Conservation (phyloP, 2,329 filamentous ascomycete species). For the Alternaria sp. region DNA sequence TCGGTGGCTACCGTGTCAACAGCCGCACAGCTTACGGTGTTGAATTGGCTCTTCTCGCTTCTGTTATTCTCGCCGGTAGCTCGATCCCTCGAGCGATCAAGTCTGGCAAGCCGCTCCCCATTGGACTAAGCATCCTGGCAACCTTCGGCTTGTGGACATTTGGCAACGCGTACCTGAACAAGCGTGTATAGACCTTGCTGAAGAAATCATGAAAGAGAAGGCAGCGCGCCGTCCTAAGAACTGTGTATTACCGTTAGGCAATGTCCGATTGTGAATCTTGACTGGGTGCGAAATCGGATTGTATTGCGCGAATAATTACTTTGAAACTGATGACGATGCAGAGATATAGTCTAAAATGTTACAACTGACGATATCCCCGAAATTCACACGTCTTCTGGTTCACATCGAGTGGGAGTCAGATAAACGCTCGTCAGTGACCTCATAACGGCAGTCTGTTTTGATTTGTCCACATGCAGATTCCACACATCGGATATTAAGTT, state of each 20-base stretch:
- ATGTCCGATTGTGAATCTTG: not conserved
- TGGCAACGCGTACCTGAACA: conserved; percentile 68
- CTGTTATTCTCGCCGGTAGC: conserved; percentile 81
- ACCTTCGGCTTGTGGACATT: conserved; percentile 81
- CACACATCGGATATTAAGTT: not conserved
- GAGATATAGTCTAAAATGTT: not conserved
- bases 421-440: not conserved
- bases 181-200: conserved; percentile 6
- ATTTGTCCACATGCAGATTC: not conserved
- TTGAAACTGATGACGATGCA: not conserved
- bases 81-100: conserved; percentile 87
- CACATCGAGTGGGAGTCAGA: not conserved
- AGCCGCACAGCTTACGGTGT: conserved; percentile 80
- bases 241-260: not conserved
- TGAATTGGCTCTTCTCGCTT: conserved; percentile 88
- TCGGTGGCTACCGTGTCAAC: conserved; percentile 83
- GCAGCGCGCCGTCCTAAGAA: not conserved
- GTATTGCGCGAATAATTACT: not conserved
- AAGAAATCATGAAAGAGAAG: not conserved
- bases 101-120: conserved; percentile 82
- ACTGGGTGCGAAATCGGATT: not conserved
- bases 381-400: not conserved
- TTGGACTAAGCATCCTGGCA: conserved; percentile 79
- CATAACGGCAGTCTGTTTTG: not conserved
- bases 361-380: not conserved